Evolutionary conservation across 1,139 yeast genomes (phyloP), one percentile per base, ranked within the genome.

Genomic region (Yamadazyma trypodendri): DNA sequence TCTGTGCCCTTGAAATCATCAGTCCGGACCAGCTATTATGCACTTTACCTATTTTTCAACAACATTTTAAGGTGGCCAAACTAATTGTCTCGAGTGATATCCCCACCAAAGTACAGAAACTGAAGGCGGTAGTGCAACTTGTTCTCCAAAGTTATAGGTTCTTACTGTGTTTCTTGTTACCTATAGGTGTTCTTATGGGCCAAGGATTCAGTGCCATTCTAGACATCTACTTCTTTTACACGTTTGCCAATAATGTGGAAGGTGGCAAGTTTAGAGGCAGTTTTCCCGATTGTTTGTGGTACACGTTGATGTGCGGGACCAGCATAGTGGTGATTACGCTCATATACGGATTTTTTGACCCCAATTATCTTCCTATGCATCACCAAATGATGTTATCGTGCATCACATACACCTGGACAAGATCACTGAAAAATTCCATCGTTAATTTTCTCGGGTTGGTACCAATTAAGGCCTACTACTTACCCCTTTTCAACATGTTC

Each of bases 381-480:
- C 72, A 67, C 43, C 61, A 55, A 34, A 59, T 63, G 60, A 62
- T 77, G 58, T 56, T 76, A 24, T 69, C 79, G 5, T 77, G 83
- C 29, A 65, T 79, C 37, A 74, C 81, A 2, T 79, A 71, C 51
- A 69, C 79, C 24, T 79, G 84, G 84, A 75, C 82, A 14, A 59
- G 84, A 30, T 60, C 68, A 2, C 71, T 66, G 54, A 75, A 77
- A 53, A 67, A 72, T 49, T 65, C 75, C 29, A 62, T 62, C 23
- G 77, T 78, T 34, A 73, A 69, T 45, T 74, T 79, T 44, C 59
- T 77, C 50, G 75, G 75, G 1, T 57, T 80, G 39, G 57, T 80
- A 40, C 79, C 81, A 2, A 70, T 79, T 31, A 76, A 76, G 48
- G 84, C 82, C 0, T 76, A 77, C 38, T 68, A 79, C 43, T 58